phyloP scores from a whole-genome alignment of 805 yeast species.

The Torulaspora gathmanii region DNA sequence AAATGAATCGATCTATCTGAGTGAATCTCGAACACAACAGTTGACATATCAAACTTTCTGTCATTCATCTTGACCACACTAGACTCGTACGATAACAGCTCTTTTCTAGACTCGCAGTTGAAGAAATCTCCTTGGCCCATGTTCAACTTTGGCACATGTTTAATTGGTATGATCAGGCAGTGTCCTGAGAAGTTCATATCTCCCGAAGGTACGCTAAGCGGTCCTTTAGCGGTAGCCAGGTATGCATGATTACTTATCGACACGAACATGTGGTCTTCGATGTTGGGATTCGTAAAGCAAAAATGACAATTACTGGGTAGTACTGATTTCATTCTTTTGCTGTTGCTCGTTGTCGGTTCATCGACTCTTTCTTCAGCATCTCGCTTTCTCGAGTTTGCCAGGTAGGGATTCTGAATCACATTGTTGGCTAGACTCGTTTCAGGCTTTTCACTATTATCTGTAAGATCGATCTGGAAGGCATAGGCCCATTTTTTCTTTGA shows the following conservation, averaged over 20 bases:
- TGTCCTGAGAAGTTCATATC: slow-evolving; percentile 68
- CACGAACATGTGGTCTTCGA: slow-evolving; percentile 75
- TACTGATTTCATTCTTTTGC: slow-evolving; percentile 41
- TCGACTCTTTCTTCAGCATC: slow-evolving; percentile 12
- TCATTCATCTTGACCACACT: slow-evolving; percentile 48
- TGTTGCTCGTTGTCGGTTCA: slow-evolving; percentile 8
- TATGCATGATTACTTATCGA: slow-evolving; percentile 66
- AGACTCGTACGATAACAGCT: slow-evolving; percentile 44
- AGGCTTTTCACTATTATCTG: slow-evolving; percentile 23
- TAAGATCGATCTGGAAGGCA: slow-evolving; percentile 52
- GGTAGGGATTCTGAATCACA: slow-evolving; percentile 35
- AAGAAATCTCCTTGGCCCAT: slow-evolving; percentile 21
- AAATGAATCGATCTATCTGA: slow-evolving; percentile 62
- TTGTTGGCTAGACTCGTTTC: slow-evolving; percentile 23
- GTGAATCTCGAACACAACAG: slow-evolving; percentile 68
- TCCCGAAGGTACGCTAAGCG: slow-evolving; percentile 53
- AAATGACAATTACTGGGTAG: slow-evolving; percentile 69
- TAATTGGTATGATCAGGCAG: slow-evolving; percentile 72
- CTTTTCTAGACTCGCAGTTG: slow-evolving; percentile 36
- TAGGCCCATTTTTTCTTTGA: slow-evolving; percentile 63
- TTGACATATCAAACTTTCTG: slow-evolving; percentile 41
- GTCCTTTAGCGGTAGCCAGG: slow-evolving; percentile 81
- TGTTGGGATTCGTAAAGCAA: slow-evolving; percentile 73
- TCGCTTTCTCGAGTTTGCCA: slow-evolving; percentile 5
- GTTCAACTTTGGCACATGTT: slow-evolving; percentile 53